Percentiles rank a stretch among this genome's conserved stretches.
phyloP scores from a whole-genome alignment of 2,329 filamentous ascomycete species.

The Ophidiomyces ophidiicola region DNA sequence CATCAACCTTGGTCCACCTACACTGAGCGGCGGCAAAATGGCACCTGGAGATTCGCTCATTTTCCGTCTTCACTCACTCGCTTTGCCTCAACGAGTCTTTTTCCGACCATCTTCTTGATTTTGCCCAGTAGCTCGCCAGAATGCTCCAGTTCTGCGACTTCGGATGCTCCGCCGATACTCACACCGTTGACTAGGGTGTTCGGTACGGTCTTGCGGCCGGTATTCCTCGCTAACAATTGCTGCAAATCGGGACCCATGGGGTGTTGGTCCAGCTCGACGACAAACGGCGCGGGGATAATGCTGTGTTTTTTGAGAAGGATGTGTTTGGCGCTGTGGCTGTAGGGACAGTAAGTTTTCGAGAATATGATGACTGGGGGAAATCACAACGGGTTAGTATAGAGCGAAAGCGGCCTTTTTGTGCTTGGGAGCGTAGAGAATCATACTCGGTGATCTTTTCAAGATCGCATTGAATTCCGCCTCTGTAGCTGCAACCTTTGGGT shows the following conservation, averaged over 20 bases:
- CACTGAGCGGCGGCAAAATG: too few species aligned
- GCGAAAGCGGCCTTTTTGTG: neutral
- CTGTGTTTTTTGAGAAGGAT: constrained; percentile 73
- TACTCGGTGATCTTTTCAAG: constrained; percentile 73
- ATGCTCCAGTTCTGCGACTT: constrained; percentile 60
- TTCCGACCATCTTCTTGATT: constrained; percentile 61
- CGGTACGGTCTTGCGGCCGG: constrained; percentile 74
- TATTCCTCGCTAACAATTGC: constrained; percentile 55
- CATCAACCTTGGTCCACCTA: too few species aligned
- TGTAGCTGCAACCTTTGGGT: constrained; percentile 30
- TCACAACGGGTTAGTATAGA: neutral
- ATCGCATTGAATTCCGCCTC: constrained; percentile 64
- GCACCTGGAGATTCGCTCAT: too few species aligned
- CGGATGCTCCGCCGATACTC: constrained; percentile 83
- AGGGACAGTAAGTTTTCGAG: constrained; percentile 86
- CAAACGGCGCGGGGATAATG: constrained; percentile 68
- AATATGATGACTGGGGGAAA: constrained; percentile 68
- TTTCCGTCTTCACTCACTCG: constrained; percentile 15
- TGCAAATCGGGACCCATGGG: constrained; percentile 63
- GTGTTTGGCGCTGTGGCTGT: constrained; percentile 71
- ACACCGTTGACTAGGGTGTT: constrained; percentile 81
- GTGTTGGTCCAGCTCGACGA: constrained; percentile 84
- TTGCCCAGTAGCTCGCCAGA: constrained; percentile 57
- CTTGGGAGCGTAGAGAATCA: constrained; percentile 18
- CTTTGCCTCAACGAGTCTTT: constrained; percentile 40